These are phyloP conservation scores for Linum tenue DNA, from an alignment of 345 rosid genomes.

Conservation along the genomic window DNA sequence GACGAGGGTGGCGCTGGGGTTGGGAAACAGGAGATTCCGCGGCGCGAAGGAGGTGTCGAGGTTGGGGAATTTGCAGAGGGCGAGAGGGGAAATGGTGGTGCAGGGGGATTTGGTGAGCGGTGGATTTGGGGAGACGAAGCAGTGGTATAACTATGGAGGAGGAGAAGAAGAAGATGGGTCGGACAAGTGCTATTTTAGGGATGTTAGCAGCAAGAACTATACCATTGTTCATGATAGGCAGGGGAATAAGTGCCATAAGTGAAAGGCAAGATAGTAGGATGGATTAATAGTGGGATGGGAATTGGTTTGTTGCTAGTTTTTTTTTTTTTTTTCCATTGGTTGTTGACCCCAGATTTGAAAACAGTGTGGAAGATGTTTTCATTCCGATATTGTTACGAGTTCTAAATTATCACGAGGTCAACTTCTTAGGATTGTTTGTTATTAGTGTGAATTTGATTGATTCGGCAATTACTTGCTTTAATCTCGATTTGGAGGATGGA, in stretches of 20 bases:
- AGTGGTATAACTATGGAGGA: conserved; percentile 44
- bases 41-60: conserved; percentile 15
- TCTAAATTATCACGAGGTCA: too few relatives aligned
- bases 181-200: conserved; percentile 51
- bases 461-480: too few relatives aligned
- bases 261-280: not conserved
- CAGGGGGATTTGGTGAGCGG: conserved; percentile 37
- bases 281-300: too few relatives aligned
- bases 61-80: conserved; percentile 49
- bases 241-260: conserved; percentile 23
- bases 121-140: conserved; percentile 43
- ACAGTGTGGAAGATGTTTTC: too few relatives aligned
- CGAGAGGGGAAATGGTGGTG: conserved; percentile 38
- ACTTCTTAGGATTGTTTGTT: too few relatives aligned
- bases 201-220: conserved; percentile 61
- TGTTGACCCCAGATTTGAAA: too few relatives aligned
- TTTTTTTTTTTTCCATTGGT: too few relatives aligned
- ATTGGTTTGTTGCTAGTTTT: too few relatives aligned
- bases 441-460: too few relatives aligned
- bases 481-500: too few relatives aligned
- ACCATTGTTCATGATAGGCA: conserved; percentile 43
- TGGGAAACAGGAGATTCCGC: conserved; percentile 39
- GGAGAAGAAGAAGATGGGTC: conserved; percentile 12
- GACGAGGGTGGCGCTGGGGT: conserved; percentile 42
- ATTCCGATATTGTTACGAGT: too few relatives aligned